Evolutionary conservation across 331 rosid species (phyloP).

Genomic region (Ulmus americana): DNA sequence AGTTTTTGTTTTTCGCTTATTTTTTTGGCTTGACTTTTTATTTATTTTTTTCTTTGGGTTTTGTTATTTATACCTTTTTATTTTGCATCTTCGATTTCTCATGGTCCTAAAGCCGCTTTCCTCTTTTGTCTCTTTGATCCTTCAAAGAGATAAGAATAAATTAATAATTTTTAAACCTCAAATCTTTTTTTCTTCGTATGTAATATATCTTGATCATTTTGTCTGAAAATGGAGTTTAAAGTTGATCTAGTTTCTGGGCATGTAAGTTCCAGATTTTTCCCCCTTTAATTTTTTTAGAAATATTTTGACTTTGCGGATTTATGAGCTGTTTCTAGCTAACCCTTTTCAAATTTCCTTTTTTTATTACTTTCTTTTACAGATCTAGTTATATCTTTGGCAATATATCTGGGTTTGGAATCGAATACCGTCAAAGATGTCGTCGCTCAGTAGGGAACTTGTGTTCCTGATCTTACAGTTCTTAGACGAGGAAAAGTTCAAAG

Average conservation of each 20-base stretch:
- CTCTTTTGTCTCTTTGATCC: conserved; percentile 41
- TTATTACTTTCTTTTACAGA: conserved; percentile 39
- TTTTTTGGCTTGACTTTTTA: conserved; percentile 20
- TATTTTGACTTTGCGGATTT: conserved; percentile 21
- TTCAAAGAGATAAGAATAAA: conserved; percentile 23
- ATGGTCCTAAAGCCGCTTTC: conserved; percentile 63
- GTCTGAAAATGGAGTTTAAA: conserved; percentile 25
- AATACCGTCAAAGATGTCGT: conserved; percentile 61
- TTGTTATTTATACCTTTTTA: conserved; percentile 23
- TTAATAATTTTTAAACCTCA: conserved; percentile 16
- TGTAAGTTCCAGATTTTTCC: conserved; percentile 17
- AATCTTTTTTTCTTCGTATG: conserved; percentile 22
- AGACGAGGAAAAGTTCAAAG: conserved; percentile 96
- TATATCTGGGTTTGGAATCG: conserved; percentile 39
- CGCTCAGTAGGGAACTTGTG: conserved; percentile 97
- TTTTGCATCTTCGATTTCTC: conserved; percentile 69
- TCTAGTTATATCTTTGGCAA: conserved; percentile 49
- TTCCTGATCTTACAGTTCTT: conserved; percentile 98
- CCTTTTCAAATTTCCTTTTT: not conserved
- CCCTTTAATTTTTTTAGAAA: conserved; percentile 12
- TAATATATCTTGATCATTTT: conserved; percentile 11
- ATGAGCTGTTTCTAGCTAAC: not conserved
- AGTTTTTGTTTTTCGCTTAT: conserved; percentile 25
- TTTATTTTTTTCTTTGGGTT: conserved; percentile 16
- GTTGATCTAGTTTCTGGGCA: conserved; percentile 40